Evolutionary conservation across 805 yeast genomes (phyloP).

Genomic region (Candida namnaoensis): DNA sequence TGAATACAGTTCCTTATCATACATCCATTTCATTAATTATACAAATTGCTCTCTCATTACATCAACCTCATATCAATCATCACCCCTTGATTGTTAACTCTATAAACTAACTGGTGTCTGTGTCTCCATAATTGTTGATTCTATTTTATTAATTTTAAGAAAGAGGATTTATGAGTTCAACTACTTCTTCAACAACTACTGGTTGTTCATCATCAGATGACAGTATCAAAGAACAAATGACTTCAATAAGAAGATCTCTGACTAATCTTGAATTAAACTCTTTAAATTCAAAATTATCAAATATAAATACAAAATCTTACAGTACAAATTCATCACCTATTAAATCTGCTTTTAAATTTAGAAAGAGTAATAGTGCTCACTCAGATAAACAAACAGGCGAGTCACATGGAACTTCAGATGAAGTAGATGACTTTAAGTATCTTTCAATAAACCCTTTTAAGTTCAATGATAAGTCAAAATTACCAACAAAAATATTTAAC

Average conservation of each 20-base stretch:
- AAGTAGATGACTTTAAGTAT: neutral
- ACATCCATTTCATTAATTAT: no score
- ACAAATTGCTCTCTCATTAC: no score
- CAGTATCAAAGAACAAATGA: slow-evolving; percentile 3
- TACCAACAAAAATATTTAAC: no score
- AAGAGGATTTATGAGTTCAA: no score
- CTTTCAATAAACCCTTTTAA: neutral
- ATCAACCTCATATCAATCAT: no score
- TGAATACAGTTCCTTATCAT: no score
- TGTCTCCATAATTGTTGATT: no score
- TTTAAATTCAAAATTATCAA: neutral
- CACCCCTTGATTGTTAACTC: no score
- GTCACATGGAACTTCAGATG: neutral
- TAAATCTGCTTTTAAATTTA: neutral
- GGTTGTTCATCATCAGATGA: slow-evolving; percentile 1
- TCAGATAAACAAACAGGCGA: no score
- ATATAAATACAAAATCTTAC: neutral
- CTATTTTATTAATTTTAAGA: no score
- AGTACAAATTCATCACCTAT: slow-evolving; percentile 2
- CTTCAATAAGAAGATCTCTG: neutral
- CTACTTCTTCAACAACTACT: neutral
- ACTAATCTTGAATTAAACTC: neutral
- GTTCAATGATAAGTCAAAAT: neutral
- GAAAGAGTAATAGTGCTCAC: neutral
- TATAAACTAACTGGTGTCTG: no score